A percentile compares a stretch with the other conserved stretches of the same genome.
These are phyloP conservation scores for Populus hybrid DNA, from an alignment of 441 rosid species.

Conservation along the genomic window DNA sequence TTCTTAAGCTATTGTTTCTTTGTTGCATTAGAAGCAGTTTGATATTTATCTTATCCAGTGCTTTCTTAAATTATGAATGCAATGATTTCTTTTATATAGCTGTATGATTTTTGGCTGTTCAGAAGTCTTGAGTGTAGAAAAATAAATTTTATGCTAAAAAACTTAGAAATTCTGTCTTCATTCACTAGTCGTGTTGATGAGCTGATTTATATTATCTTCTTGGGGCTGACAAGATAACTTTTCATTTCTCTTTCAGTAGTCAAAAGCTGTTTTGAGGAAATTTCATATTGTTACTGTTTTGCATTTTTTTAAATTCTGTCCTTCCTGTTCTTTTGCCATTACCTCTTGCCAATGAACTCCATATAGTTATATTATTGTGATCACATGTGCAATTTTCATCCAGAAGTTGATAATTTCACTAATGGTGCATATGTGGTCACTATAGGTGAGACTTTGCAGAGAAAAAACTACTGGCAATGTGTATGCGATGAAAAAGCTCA, in stretches of 20 bases:
- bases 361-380: neutral
- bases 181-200: too few species aligned
- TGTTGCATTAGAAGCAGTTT: neutral
- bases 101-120: neutral
- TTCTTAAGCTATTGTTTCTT: neutral
- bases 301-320: neutral
- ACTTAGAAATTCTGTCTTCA: neutral
- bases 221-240: neutral
- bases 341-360: neutral
- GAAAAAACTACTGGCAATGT: slow-evolving; percentile 72
- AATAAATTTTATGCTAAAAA: neutral
- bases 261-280: neutral
- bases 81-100: neutral
- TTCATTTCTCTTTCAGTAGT: neutral
- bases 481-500: slow-evolving; percentile 88
- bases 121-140: neutral
- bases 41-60: neutral
- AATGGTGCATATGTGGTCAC: neutral
- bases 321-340: neutral
- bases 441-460: slow-evolving; percentile 71
- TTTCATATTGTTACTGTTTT: neutral
- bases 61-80: neutral
- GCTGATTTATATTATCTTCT: neutral
- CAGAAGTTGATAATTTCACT: neutral
- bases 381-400: neutral